Evolutionary conservation across 805 yeast genomes (phyloP).

Genomic region (Diddensiella transvaalensis): DNA sequence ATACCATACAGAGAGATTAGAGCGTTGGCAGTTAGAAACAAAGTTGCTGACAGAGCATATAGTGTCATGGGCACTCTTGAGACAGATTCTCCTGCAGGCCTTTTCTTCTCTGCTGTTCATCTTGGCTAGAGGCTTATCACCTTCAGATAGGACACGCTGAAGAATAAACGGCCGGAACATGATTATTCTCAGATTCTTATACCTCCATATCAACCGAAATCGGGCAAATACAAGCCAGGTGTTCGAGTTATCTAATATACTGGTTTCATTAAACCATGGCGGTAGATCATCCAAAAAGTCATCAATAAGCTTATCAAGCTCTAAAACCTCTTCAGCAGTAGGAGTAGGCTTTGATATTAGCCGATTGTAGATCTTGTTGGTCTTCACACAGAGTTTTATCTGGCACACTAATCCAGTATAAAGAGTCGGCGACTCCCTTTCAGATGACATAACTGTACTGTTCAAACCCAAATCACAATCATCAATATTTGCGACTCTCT

Average conservation of each 20-base stretch:
- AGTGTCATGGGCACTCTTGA: conserved; percentile 50
- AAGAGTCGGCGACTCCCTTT: conserved; percentile 43
- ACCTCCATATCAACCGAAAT: conserved; percentile 55
- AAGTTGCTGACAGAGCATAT: conserved; percentile 43
- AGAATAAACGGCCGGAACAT: conserved; percentile 55
- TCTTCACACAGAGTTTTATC: conserved; percentile 45
- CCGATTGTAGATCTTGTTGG: conserved; percentile 48
- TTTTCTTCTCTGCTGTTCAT: conserved; percentile 36
- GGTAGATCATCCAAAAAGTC: conserved; percentile 45
- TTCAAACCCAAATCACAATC: conserved; percentile 39
- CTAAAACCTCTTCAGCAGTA: conserved; percentile 47
- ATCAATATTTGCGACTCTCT: conserved; percentile 48
- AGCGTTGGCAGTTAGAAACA: conserved; percentile 31
- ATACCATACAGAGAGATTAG: conserved; percentile 59
- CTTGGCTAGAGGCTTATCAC: conserved; percentile 15
- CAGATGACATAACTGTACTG: conserved; percentile 25
- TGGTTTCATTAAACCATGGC: conserved; percentile 42
- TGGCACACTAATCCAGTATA: conserved; percentile 58
- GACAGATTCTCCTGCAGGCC: conserved; percentile 48
- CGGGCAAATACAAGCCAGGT: conserved; percentile 54
- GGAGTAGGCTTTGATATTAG: conserved; percentile 47
- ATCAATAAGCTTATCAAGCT: conserved; percentile 43
- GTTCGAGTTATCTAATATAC: conserved; percentile 20
- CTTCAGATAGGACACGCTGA: conserved; percentile 43
- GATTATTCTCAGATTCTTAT: conserved; percentile 51